A percentile compares a stretch with the other conserved stretches of the same genome.
These are phyloP conservation scores for Leccinum incarnatum DNA, from an alignment of 768 basidiomycete genomes.

Conservation along the genomic window DNA sequence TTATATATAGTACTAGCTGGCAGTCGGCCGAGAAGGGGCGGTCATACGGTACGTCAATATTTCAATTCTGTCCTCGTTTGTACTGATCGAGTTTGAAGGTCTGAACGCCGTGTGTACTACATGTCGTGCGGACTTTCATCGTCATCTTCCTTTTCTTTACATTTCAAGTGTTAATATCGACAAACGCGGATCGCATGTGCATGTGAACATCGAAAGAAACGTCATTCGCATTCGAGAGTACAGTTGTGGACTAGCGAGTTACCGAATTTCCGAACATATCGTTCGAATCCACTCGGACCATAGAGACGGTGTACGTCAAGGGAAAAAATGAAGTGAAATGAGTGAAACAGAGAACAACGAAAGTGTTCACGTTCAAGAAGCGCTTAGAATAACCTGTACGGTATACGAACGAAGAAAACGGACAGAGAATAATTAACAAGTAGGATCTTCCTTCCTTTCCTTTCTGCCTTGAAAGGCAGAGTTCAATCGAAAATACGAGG, in stretches of 20 bases:
- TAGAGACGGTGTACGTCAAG: no score
- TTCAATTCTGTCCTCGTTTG: no score
- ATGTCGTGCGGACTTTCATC: background rate
- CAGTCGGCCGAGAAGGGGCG: no score
- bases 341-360: background rate
- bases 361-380: background rate
- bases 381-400: background rate
- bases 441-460: background rate
- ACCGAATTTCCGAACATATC: background rate
- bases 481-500: background rate
- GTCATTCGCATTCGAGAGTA: background rate
- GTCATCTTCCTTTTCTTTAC: background rate
- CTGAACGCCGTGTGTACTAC: background rate
- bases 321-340: background rate
- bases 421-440: background rate
- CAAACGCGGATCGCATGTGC: conserved; percentile 1
- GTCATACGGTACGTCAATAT: no score
- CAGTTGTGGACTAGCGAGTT: background rate
- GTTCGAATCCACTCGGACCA: background rate
- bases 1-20: background rate
- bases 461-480: background rate
- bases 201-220: background rate
- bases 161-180: conserved; percentile 2
- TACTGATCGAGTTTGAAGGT: background rate
- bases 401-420: no score